A percentile compares a stretch with the other conserved stretches of the same genome.
Conservation (phyloP, 2,329 filamentous ascomycete species). For the Hypoxylon sp. region DNA sequence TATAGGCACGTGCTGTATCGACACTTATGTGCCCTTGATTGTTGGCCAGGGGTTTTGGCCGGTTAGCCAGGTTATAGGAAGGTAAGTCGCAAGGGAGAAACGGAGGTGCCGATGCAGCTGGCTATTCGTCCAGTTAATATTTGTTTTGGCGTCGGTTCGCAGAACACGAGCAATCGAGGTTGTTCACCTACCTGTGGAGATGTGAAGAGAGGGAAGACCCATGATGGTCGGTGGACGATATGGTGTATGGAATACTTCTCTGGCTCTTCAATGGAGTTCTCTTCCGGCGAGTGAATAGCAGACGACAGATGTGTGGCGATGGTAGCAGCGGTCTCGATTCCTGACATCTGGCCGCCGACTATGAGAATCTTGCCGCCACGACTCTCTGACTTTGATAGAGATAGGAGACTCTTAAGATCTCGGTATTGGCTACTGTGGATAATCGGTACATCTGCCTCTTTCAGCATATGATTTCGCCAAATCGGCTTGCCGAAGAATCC, state of each 20-base stretch:
- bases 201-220: slow-evolving; percentile 75
- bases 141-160: slow-evolving; percentile 32
- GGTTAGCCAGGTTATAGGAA: slow-evolving; percentile 76
- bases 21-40: slow-evolving; percentile 73
- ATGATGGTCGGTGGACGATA: slow-evolving; percentile 76
- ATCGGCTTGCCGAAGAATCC: slow-evolving; percentile 79
- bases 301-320: slow-evolving; percentile 80
- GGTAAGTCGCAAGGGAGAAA: slow-evolving; percentile 81
- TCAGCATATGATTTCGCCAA: slow-evolving; percentile 61
- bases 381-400: slow-evolving; percentile 55
- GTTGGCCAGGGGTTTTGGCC: slow-evolving; percentile 71
- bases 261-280: slow-evolving; percentile 57
- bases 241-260: slow-evolving; percentile 74
- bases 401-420: slow-evolving; percentile 64
- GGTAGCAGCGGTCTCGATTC: slow-evolving; percentile 80
- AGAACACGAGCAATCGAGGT: background rate
- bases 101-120: slow-evolving; percentile 62
- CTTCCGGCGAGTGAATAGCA: slow-evolving; percentile 65
- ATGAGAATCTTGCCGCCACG: slow-evolving; percentile 74
- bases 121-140: slow-evolving; percentile 55
- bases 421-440: slow-evolving; percentile 79
- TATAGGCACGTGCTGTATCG: slow-evolving; percentile 67
- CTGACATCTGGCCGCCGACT: slow-evolving; percentile 86
- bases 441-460: slow-evolving; percentile 60
- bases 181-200: slow-evolving; percentile 60